phyloP scores from a whole-genome alignment of 306 rosid species.

The Vigna radiata region DNA sequence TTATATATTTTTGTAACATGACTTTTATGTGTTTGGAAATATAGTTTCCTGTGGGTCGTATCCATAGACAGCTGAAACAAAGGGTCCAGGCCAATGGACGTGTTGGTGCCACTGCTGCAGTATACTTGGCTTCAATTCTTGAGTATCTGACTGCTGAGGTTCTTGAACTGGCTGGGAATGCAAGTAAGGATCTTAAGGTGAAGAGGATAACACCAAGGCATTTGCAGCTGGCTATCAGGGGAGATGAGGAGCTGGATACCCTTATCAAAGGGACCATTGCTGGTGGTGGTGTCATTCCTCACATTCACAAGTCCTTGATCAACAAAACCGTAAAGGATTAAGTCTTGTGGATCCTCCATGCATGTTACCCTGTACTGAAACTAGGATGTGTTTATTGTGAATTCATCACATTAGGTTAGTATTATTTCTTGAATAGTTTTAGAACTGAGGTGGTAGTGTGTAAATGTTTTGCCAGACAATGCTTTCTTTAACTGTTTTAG shows the following conservation, averaged over 20 bases:
- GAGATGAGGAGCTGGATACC: conserved; percentile 97
- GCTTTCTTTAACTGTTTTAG: conserved; percentile 11
- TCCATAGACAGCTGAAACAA: conserved; percentile 86
- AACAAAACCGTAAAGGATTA: conserved; percentile 93
- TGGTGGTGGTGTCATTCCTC: conserved; percentile 99
- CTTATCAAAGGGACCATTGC: conserved; percentile 97
- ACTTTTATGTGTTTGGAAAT: background rate
- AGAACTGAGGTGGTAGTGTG: conserved; percentile 39
- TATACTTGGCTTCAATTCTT: conserved; percentile 91
- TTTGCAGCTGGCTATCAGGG: conserved; percentile 92
- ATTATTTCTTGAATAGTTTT: conserved; percentile 3
- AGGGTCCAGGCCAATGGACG: conserved; percentile 88
- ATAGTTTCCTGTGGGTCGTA: conserved; percentile 95
- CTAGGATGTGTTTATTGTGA: conserved; percentile 45
- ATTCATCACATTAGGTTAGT: conserved; percentile 32
- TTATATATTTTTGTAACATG: background rate
- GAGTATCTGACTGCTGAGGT: conserved; percentile 96
- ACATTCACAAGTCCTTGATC: conserved; percentile 94
- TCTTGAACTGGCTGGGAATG: conserved; percentile 95
- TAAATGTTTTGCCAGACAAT: conserved; percentile 13
- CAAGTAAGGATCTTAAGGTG: conserved; percentile 94
- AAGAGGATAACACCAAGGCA: conserved; percentile 99
- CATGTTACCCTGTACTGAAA: conserved; percentile 18
- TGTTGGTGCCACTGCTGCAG: conserved; percentile 97
- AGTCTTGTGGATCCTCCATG: conserved; percentile 20